Conservation (phyloP, 495 filamentous ascomycete species). For the Daldinia decipiens region DNA sequence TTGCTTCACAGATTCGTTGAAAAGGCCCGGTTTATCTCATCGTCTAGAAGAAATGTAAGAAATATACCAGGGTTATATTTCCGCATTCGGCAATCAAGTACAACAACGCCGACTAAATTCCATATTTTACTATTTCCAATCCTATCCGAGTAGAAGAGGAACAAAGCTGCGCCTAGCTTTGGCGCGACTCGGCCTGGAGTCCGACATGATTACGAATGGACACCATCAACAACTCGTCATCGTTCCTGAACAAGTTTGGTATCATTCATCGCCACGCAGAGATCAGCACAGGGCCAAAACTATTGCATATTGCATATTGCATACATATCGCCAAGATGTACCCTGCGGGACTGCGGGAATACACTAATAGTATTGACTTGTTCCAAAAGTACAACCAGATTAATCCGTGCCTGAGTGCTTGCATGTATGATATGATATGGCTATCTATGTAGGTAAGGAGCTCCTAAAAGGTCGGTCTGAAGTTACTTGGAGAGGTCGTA, state of each 20-base stretch:
- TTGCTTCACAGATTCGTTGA: background rate
- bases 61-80: background rate
- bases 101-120: conserved; percentile 9
- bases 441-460: background rate
- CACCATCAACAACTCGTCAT: conserved; percentile 39
- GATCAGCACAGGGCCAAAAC: conserved; percentile 35
- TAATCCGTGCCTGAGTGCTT: conserved; percentile 25
- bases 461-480: background rate
- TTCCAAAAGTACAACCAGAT: background rate
- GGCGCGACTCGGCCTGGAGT: conserved; percentile 26
- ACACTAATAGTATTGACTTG: background rate
- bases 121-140: conserved; percentile 5
- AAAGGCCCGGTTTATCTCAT: background rate
- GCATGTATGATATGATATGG: background rate
- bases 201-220: conserved; percentile 32
- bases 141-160: background rate
- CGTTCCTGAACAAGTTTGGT: conserved; percentile 35
- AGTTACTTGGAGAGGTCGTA: conserved; percentile 27
- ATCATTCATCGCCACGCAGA: conserved; percentile 37
- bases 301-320: conserved; percentile 18
- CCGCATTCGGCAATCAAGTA: conserved; percentile 26
- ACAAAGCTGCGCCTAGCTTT: conserved; percentile 13
- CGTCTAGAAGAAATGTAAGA: background rate
- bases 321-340: conserved; percentile 37
- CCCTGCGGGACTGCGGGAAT: conserved; percentile 27